Percentiles rank a stretch among this genome's conserved stretches.
phyloP scores from a whole-genome alignment of 2,329 filamentous ascomycete species.

The Colletotrichum sp. region DNA sequence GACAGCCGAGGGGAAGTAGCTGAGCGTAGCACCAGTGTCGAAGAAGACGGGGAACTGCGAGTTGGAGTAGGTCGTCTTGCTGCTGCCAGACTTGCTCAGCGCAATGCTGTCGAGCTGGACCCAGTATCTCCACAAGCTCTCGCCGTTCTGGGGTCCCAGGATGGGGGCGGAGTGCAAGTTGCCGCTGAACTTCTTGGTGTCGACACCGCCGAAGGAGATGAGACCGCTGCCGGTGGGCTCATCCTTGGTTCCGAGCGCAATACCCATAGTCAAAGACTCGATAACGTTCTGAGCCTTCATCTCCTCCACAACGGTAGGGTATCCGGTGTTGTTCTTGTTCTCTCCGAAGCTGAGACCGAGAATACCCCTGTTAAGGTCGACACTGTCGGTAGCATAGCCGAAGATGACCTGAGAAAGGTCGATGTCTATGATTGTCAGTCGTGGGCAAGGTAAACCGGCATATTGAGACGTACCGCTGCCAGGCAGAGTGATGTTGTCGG shows the following conservation, averaged over 20 bases:
- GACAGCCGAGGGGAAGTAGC: conserved; percentile 66
- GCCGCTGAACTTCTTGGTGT: conserved; percentile 50
- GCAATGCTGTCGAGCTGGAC: conserved; percentile 43
- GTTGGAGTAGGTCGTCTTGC: conserved; percentile 22
- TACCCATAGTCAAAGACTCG: conserved; percentile 33
- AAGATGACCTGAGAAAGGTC: conserved; percentile 31
- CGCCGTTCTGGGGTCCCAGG: conserved; percentile 29
- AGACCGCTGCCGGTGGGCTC: conserved; percentile 29
- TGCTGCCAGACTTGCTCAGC: conserved; percentile 34
- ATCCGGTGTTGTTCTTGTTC: conserved; percentile 27
- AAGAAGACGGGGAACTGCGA: conserved; percentile 56
- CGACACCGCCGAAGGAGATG: conserved; percentile 50
- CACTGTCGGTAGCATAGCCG: conserved; percentile 31
- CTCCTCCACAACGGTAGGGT: conserved; percentile 33
- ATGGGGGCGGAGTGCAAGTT: conserved; percentile 33
- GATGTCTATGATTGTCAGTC: not conserved
- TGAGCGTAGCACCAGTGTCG: conserved; percentile 72
- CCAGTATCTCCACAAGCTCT: conserved; percentile 43
- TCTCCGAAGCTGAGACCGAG: conserved; percentile 36
- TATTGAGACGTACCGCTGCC: conserved; percentile 25
- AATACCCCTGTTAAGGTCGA: conserved; percentile 34
- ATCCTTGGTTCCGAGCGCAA: conserved; percentile 35
- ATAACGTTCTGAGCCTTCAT: conserved; percentile 31
- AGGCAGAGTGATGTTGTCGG: conserved; percentile 32
- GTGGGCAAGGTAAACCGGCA: too few species aligned